Evolutionary conservation across 1,284 basidiomycete genomes (phyloP).

Genomic region (Leccinum olivaceoglutinosum): DNA sequence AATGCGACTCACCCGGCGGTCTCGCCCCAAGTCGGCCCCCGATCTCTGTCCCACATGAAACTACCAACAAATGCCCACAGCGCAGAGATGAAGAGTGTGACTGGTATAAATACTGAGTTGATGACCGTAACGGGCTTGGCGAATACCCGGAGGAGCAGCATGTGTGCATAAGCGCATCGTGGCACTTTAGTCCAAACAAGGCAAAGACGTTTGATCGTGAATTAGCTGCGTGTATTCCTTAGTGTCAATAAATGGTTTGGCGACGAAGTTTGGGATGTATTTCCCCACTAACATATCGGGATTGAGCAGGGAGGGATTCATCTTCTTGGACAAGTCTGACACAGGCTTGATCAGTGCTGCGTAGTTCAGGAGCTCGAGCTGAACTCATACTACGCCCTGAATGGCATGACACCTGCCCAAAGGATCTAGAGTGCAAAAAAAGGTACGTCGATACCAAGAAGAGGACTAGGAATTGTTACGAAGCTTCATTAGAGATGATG

Average conservation of each 20-base stretch:
- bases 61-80: constrained; percentile 87
- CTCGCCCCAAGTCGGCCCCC: constrained; percentile 72
- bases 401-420: constrained; percentile 97
- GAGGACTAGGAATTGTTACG: constrained; percentile 75
- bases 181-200: constrained; percentile 84
- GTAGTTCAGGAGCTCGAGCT: constrained; percentile 6
- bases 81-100: constrained; percentile 75
- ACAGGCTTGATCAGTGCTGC: constrained; percentile 19
- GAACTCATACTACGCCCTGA: constrained; percentile 74
- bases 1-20: constrained; percentile 62
- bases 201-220: constrained; percentile 91
- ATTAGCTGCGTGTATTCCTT: constrained; percentile 92
- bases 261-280: constrained; percentile 97
- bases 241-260: constrained; percentile 88
- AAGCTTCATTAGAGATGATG: constrained; percentile 96
- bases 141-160: constrained; percentile 72
- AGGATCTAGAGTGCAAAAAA: constrained; percentile 87
- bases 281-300: constrained; percentile 89
- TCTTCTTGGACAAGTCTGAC: constrained; percentile 95
- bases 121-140: constrained; percentile 78
- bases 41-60: constrained; percentile 76
- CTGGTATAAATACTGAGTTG: constrained; percentile 77
- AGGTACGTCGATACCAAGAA: constrained; percentile 97
- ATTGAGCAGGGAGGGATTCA: constrained; percentile 85
- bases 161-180: constrained; percentile 68